Percentiles rank a stretch among this genome's conserved stretches.
phyloP scores from a whole-genome alignment of 1,139 yeast species.

The Sugiyamaella neomexicana region DNA sequence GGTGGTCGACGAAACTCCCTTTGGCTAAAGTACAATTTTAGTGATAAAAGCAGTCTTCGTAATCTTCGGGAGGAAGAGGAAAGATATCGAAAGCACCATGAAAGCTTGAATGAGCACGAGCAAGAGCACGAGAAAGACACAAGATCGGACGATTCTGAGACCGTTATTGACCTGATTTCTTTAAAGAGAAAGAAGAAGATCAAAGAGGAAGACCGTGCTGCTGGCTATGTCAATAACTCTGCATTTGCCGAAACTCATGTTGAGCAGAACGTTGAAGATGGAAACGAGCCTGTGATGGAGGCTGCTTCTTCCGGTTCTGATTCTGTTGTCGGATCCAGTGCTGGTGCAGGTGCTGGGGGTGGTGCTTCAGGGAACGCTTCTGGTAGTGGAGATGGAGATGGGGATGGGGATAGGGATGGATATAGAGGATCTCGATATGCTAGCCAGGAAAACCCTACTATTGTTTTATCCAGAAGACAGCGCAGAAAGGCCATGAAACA shows the following conservation, averaged over 20 bases:
- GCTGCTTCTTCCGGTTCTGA: background rate
- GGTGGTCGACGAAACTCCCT: conserved; percentile 1
- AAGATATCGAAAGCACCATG: conserved; percentile 8
- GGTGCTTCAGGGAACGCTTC: background rate
- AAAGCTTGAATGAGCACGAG: background rate
- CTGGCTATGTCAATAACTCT: background rate
- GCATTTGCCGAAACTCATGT: background rate
- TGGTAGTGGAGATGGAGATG: background rate
- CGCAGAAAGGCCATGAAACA: background rate
- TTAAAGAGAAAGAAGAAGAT: conserved; percentile 2
- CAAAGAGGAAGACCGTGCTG: background rate
- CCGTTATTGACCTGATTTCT: conserved; percentile 11
- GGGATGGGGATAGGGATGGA: background rate
- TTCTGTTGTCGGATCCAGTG: background rate
- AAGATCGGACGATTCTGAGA: background rate
- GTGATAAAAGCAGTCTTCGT: conserved; percentile 9
- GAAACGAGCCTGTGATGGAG: background rate
- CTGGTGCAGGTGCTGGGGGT: background rate
- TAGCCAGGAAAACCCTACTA: background rate
- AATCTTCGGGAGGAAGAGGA: conserved; percentile 11
- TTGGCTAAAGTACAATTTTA: conserved; percentile 10
- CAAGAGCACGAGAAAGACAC: background rate
- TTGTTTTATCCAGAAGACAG: conserved; percentile 3
- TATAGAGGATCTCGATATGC: background rate
- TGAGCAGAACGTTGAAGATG: background rate